Evolutionary conservation across 164 flowering plant species (phyloP).

Genomic region (Malania oleifera): DNA sequence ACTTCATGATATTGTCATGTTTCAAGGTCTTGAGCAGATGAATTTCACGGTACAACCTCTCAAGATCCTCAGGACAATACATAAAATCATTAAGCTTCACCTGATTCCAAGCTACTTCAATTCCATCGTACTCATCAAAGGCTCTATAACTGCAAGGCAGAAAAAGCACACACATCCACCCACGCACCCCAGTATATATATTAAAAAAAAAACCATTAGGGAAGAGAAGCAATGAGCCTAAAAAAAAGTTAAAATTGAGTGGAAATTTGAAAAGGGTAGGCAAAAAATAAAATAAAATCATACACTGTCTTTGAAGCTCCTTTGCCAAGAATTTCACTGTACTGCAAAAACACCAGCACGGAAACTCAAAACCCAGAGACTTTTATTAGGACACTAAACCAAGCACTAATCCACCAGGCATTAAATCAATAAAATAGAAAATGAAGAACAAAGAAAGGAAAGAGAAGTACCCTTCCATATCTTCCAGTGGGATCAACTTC

Average conservation of each 20-base stretch:
- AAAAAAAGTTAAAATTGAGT: neutral
- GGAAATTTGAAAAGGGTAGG: neutral
- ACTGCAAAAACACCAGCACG: slow-evolving; percentile 47
- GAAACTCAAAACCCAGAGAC: slow-evolving; percentile 2
- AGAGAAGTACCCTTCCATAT: slow-evolving; percentile 77
- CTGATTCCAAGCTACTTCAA: slow-evolving; percentile 98
- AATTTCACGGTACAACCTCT: slow-evolving; percentile 86
- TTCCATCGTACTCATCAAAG: slow-evolving; percentile 95
- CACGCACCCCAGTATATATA: no score
- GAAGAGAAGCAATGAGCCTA: neutral
- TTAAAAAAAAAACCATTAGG: slow-evolving; percentile 6
- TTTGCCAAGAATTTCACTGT: slow-evolving; percentile 84
- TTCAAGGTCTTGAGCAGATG: slow-evolving; percentile 90
- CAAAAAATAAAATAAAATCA: slow-evolving; percentile 14
- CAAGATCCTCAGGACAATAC: slow-evolving; percentile 79
- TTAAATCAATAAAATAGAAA: neutral
- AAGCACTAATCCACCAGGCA: neutral
- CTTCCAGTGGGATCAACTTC: slow-evolving; percentile 99
- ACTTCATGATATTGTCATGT: slow-evolving; percentile 91
- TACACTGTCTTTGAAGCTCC: slow-evolving; percentile 98
- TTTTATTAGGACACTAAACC: neutral
- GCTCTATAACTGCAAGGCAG: slow-evolving; percentile 64
- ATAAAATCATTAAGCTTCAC: slow-evolving; percentile 83
- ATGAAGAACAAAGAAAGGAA: neutral
- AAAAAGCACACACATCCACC: neutral